A percentile compares a stretch with the other conserved stretches of the same genome.
These are phyloP conservation scores for Bolboschoenus planiculmis DNA, from an alignment of 176 grass and related monocot genomes.

Conservation along the genomic window DNA sequence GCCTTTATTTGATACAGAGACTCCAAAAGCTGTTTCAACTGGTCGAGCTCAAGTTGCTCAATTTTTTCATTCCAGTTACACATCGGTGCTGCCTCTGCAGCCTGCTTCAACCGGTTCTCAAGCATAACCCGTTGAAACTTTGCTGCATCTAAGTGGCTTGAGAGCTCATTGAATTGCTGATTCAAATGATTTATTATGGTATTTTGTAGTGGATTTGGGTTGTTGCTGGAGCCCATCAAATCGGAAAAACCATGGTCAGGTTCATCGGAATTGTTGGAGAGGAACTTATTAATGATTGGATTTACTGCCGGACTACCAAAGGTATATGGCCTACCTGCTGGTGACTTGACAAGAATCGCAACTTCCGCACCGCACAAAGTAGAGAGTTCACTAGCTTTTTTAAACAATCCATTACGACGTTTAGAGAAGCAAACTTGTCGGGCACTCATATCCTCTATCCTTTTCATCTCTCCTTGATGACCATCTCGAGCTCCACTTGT, in stretches of 20 bases:
- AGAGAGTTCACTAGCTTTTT: slow-evolving; percentile 3
- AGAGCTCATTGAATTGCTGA: neutral
- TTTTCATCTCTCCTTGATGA: neutral
- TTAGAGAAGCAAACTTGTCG: slow-evolving; percentile 18
- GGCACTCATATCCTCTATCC: neutral
- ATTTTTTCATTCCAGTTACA: neutral
- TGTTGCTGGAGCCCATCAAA: neutral
- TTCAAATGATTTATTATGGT: neutral
- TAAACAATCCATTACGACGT: neutral
- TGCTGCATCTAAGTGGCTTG: neutral
- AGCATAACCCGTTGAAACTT: neutral
- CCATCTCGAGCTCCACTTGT: neutral
- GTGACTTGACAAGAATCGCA: slow-evolving; percentile 7
- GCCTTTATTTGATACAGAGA: neutral
- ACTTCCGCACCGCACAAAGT: slow-evolving; percentile 11
- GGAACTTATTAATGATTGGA: neutral
- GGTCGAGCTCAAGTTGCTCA: neutral
- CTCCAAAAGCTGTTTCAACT: neutral
- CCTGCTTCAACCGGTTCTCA: neutral
- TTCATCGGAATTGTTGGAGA: neutral
- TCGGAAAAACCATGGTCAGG: neutral
- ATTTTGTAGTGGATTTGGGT: neutral
- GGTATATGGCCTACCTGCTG: slow-evolving; percentile 9
- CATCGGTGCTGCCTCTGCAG: neutral
- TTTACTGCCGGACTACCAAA: slow-evolving; percentile 6